phyloP scores from a whole-genome alignment of 495 filamentous ascomycete genomes.

The Hypomontagnella monticulosa region DNA sequence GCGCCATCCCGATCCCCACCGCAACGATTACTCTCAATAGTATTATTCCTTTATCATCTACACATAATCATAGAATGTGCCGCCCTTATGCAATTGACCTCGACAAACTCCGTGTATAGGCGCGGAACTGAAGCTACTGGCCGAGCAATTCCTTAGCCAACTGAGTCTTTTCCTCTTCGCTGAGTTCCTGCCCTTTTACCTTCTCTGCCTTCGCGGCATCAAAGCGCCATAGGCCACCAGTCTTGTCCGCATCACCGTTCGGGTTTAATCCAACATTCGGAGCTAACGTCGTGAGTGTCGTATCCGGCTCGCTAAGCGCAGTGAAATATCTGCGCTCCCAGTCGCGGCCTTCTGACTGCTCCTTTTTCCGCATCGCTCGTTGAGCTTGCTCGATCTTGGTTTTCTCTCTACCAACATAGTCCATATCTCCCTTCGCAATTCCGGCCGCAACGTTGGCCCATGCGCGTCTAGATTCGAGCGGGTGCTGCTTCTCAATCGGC shows the following conservation, averaged over 20 bases:
- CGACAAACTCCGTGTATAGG: neutral
- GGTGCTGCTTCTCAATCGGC: constrained; percentile 82
- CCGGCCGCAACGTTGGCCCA: constrained; percentile 86
- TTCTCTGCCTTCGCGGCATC: constrained; percentile 70
- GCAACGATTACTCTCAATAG: neutral
- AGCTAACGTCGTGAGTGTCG: constrained; percentile 67
- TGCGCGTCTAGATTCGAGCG: constrained; percentile 85
- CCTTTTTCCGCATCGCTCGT: constrained; percentile 81
- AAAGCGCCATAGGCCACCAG: constrained; percentile 89
- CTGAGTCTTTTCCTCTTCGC: constrained; percentile 49
- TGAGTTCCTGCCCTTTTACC: constrained; percentile 50
- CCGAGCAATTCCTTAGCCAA: constrained; percentile 55
- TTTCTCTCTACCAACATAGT: constrained; percentile 80
- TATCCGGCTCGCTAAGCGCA: constrained; percentile 60
- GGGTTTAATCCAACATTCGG: constrained; percentile 60
- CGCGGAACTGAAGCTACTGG: constrained; percentile 41
- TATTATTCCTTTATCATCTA: constrained; percentile 11
- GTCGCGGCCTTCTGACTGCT: constrained; percentile 77
- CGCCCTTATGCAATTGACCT: constrained; percentile 6
- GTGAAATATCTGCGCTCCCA: constrained; percentile 91
- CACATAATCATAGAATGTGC: constrained; percentile 10
- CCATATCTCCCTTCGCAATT: constrained; percentile 84
- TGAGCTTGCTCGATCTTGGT: constrained; percentile 90
- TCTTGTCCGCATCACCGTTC: constrained; percentile 79
- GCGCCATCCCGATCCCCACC: constrained; percentile 1